Evolutionary conservation across 2,329 filamentous ascomycete genomes (phyloP), one percentile per base, ranked within the genome.

Genomic region (Alternaria gaisen): DNA sequence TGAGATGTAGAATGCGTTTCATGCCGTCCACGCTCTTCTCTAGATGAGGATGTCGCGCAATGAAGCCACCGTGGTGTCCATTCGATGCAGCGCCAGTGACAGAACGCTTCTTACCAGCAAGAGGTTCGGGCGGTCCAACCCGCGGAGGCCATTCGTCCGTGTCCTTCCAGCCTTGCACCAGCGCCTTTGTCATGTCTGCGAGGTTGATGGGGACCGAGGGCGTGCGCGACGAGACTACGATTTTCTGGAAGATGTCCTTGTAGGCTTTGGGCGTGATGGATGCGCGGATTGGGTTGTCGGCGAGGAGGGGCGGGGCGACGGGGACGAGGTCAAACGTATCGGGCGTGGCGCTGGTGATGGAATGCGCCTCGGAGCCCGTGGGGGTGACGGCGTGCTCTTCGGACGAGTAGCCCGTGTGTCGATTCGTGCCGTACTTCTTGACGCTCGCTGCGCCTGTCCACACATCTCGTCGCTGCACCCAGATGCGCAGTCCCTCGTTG

Each of bases 141-240:
- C 87, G 87, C 1, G 91, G 92, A 5, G 94, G 94, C 94, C 94
- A 98, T 78, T 97, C 92, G 16, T 93, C 94, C 71, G 95, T 92
- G 41, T 92, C 86, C 78, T 96, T 97, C 94, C 94, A 97, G 43
- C 94, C 94, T 28, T 90, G 85, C 1, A 98, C 93, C 66, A 94
- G 91, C 12, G 92, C 88, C 10, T 88, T 86, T 22, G 92, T 88
- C 81, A 97, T 89, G 70, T 97, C 92, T 30, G 85, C 82, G 0
- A 98, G 86, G 70, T 97, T 97, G 72, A 97, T 91, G 4, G 94
- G 94, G 16, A 96, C 92, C 1, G 91, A 90, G 0, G 94, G 94
- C 3, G 93, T 92, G 65, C 95, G 86, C 38, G 85, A 87, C 72
- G 94, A 90, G 1, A 93, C 78, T 42, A 97, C 89, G 52, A 97